Evolutionary conservation across 768 basidiomycete genomes (phyloP).

Genomic region (Tubosaeta sp.): DNA sequence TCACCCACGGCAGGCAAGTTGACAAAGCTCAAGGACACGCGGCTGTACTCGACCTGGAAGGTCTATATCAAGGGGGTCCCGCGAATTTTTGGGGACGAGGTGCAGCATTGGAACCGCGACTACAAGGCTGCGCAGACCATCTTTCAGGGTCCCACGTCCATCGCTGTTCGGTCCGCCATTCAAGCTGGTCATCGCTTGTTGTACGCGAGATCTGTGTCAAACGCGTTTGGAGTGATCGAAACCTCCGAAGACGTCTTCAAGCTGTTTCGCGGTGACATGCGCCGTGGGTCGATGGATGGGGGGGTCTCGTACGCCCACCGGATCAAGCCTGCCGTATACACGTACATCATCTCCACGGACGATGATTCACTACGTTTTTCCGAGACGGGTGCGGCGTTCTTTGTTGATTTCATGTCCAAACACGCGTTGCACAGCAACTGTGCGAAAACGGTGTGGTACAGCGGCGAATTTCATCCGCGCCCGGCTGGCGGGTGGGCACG

Average conservation of each 20-base stretch:
- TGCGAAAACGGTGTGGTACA: constrained; percentile 59
- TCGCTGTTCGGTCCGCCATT: constrained; percentile 65
- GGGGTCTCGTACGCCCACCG: constrained; percentile 34
- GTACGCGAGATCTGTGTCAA: constrained; percentile 62
- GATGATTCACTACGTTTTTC: constrained; percentile 80
- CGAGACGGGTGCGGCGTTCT: constrained; percentile 83
- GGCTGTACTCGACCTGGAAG: constrained; percentile 80
- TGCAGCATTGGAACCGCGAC: constrained; percentile 63
- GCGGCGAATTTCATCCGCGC: constrained; percentile 77
- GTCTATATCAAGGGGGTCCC: constrained; percentile 57
- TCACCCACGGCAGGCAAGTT: constrained; percentile 67
- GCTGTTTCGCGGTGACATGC: constrained; percentile 48
- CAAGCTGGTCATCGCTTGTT: constrained; percentile 71
- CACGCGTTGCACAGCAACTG: constrained; percentile 83
- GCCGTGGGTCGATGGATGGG: constrained; percentile 11
- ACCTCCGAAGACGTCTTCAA: constrained; percentile 42
- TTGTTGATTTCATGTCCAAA: constrained; percentile 83
- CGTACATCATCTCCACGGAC: constrained; percentile 74
- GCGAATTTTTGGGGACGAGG: constrained; percentile 52
- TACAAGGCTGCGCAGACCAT: constrained; percentile 72
- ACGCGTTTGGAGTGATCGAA: constrained; percentile 59
- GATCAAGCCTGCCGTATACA: constrained; percentile 80
- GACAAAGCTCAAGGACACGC: constrained; percentile 55
- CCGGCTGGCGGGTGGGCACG: constrained; percentile 63
- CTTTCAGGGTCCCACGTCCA: constrained; percentile 55